Evolutionary conservation across 1,139 yeast genomes (phyloP).

Genomic region (Debaryomyces coudertii): DNA sequence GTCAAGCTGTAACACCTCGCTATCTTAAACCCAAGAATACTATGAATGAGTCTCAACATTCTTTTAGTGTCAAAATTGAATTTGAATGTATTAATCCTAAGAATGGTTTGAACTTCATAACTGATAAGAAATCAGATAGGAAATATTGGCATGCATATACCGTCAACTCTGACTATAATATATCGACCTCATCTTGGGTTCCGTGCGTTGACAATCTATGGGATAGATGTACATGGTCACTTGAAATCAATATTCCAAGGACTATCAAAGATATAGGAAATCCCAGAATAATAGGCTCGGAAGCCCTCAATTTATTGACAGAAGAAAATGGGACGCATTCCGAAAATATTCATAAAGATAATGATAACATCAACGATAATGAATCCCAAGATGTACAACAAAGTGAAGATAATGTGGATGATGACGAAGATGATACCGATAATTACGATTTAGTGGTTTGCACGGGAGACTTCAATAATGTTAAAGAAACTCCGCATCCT

Average conservation of each 20-base stretch:
- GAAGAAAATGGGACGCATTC: conserved; percentile 13
- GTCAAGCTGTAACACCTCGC: conserved; percentile 42
- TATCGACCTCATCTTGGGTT: conserved; percentile 92
- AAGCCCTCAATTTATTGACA: conserved; percentile 14
- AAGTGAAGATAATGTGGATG: conserved; percentile 18
- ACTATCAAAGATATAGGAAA: conserved; percentile 73
- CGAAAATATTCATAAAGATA: conserved; percentile 15
- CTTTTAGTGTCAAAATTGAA: conserved; percentile 70
- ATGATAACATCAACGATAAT: conserved; percentile 11
- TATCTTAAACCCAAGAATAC: conserved; percentile 40
- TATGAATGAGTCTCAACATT: conserved; percentile 57
- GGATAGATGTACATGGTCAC: conserved; percentile 92
- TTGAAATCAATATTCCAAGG: conserved; percentile 81
- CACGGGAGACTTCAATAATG: conserved; percentile 67
- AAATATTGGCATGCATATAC: conserved; percentile 84
- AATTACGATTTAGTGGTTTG: conserved; percentile 66
- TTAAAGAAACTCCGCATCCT: conserved; percentile 52
- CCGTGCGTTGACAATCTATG: conserved; percentile 92
- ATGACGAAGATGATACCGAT: conserved; percentile 54
- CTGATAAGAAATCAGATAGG: conserved; percentile 43
- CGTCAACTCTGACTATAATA: conserved; percentile 72
- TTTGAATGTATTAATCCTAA: conserved; percentile 68
- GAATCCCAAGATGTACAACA: conserved; percentile 17
- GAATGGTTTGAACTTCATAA: conserved; percentile 77
- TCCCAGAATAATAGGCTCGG: conserved; percentile 45